These are phyloP conservation scores for Rhizophagus clarus DNA, from an alignment of 192 early-diverging fungal species.

Conservation along the genomic window DNA sequence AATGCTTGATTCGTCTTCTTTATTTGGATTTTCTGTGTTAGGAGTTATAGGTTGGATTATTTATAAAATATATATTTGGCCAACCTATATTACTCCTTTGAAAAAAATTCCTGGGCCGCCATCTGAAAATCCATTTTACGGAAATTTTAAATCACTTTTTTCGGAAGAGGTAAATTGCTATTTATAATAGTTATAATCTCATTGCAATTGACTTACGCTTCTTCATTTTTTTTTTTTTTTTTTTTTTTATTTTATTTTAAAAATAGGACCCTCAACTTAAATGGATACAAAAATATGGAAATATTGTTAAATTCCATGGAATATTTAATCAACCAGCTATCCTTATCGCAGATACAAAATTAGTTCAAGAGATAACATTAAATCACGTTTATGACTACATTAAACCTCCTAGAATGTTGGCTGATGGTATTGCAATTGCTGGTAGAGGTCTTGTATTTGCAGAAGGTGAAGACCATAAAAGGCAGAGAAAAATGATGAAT, in stretches of 20 bases:
- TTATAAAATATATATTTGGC: too few relatives aligned
- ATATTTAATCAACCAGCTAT: slow-evolving; percentile 43
- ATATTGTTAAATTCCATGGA: slow-evolving; percentile 49
- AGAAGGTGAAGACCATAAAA: slow-evolving; percentile 52
- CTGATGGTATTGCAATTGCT: slow-evolving; percentile 31
- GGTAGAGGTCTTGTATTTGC: slow-evolving; percentile 53
- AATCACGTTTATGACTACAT: slow-evolving; percentile 49
- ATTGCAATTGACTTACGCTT: too few relatives aligned
- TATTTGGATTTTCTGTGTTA: too few relatives aligned
- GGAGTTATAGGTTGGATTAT: neutral
- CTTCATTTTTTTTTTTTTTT: too few relatives aligned
- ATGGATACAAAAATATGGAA: slow-evolving; percentile 55
- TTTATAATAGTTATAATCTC: too few relatives aligned
- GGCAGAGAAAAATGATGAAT: slow-evolving; percentile 60
- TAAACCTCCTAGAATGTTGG: slow-evolving; percentile 38
- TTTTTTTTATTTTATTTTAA: too few relatives aligned
- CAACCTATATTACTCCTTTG: too few relatives aligned
- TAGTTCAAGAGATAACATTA: slow-evolving; percentile 48
- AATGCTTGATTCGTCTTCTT: too few relatives aligned
- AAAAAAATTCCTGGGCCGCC: neutral
- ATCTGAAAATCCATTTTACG: neutral
- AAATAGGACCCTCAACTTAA: neutral
- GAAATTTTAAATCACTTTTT: too few relatives aligned
- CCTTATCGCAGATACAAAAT: slow-evolving; percentile 51
- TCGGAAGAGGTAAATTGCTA: too few relatives aligned